Base-by-base conservation (phyloP, 345 rosid genomes). In the Luvunga scandens region DNA sequence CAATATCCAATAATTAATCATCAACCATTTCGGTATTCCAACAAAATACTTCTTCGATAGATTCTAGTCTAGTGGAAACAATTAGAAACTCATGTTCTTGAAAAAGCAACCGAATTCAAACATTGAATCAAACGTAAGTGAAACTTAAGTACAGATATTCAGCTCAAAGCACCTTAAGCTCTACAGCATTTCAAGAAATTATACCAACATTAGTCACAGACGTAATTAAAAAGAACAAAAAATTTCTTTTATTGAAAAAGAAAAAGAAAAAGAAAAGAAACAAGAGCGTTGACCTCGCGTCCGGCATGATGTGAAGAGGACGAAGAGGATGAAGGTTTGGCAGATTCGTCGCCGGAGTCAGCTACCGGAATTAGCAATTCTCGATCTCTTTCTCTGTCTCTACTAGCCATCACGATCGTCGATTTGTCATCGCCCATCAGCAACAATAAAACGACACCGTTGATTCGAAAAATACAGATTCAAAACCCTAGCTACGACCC, bases 351-450 rank as follows among this genome's bases (percentile, higher is more conserved):
- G 27, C 66, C 82, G 73, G 92, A 78, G 72, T 89, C 86, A 69
- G 91, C 86, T 77, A 91, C 94, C n/a, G 93, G 97, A 77, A 94
- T 93, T 59, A 92, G 91, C 78, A 92, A 92, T 88, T 94, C 98
- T 60, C 94, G 97, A 89, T 94, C 98, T 88, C 89, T 84, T 50
- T 88, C 91, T 30, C 89, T 79, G 18, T 86, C 89, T 75, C 94
- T 79, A 74, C 80, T 81, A 1, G 88, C 85, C 91, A 90, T 89
- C 68, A 80, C 89, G 84, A 87, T 91, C 86, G 86, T 75, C 39
- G 91, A 86, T 86, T 91, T 92, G 62, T 92, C 92, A 83, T 94
- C 97, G 78, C 90, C 98, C 97, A 94, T 92, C 42, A 42, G 36
- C 77, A 66, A 36, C 57, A 76, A 21, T 25, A 19, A 42, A 31